These are phyloP conservation scores for Pulicaria dysenterica DNA, from an alignment of 129 eudicot genomes.

Conservation along the genomic window DNA sequence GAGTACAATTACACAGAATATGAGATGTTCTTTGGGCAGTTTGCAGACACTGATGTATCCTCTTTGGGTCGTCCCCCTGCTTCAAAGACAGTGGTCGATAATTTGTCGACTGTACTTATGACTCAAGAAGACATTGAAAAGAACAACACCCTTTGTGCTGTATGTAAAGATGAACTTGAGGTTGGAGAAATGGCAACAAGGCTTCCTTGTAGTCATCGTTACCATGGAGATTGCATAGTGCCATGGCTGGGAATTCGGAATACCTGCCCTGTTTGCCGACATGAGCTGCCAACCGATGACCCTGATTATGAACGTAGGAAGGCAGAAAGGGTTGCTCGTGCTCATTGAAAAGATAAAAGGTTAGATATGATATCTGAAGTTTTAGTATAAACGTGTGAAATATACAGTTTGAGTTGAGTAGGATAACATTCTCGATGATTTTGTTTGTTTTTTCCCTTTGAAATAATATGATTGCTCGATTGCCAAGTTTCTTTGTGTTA, in stretches of 20 bases:
- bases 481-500: too few species aligned
- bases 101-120: conserved; percentile 41
- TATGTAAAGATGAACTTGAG: conserved; percentile 65
- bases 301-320: conserved; percentile 59
- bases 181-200: conserved; percentile 55
- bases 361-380: conserved; percentile 23
- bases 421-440: conserved; percentile 31
- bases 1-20: conserved; percentile 45
- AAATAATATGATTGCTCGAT: conserved; percentile 35
- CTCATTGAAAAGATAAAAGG: conserved; percentile 24
- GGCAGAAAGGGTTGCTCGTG: conserved; percentile 38
- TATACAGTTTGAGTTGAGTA: conserved; percentile 37
- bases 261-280: conserved; percentile 78
- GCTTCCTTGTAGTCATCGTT: conserved; percentile 66
- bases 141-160: conserved; percentile 54
- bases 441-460: conserved; percentile 28
- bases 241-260: conserved; percentile 76
- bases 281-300: conserved; percentile 75
- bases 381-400: conserved; percentile 24
- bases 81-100: conserved; percentile 48
- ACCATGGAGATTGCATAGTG: conserved; percentile 71
- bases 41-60: conserved; percentile 46
- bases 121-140: conserved; percentile 45
- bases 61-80: conserved; percentile 64
- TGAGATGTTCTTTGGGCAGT: conserved; percentile 62